phyloP scores from a whole-genome alignment of 345 rosid species.

The Crucihimalaya himalaica region DNA sequence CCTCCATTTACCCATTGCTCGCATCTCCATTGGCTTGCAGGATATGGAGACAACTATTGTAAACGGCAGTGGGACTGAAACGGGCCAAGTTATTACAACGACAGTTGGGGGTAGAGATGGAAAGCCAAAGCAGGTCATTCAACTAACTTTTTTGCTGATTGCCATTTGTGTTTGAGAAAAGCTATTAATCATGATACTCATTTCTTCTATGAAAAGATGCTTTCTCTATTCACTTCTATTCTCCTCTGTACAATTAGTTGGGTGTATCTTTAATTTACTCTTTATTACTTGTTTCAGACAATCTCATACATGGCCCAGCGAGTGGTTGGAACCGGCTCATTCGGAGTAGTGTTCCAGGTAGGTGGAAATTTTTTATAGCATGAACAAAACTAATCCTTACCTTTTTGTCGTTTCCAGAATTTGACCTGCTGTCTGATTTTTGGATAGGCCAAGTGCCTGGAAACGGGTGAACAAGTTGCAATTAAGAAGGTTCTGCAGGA shows the following conservation, averaged over 20 bases:
- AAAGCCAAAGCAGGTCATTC: conserved; percentile 86
- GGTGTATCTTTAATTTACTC: conserved; percentile 6
- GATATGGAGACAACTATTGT: conserved; percentile 67
- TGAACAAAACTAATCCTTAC: background rate
- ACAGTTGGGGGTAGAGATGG: conserved; percentile 85
- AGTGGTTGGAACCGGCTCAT: conserved; percentile 96
- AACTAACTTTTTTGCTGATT: conserved; percentile 9
- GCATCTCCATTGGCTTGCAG: conserved; percentile 42
- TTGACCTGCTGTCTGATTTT: conserved; percentile 14
- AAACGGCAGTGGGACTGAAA: conserved; percentile 77
- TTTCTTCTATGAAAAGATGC: background rate
- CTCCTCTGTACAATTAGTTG: background rate
- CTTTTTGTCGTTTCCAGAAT: background rate
- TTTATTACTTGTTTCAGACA: conserved; percentile 52
- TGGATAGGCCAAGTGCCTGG: conserved; percentile 90
- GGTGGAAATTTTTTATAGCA: conserved; percentile 9
- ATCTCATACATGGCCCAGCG: conserved; percentile 92
- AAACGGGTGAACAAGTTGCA: conserved; percentile 95
- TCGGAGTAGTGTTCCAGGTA: conserved; percentile 95
- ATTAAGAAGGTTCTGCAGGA: conserved; percentile 98
- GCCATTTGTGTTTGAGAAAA: conserved; percentile 15
- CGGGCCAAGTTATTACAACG: conserved; percentile 86
- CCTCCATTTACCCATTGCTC: background rate
- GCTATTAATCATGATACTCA: background rate
- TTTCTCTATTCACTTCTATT: conserved; percentile 1